Percentiles rank a stretch among this genome's conserved stretches.
These are phyloP conservation scores for Colletotrichum sp. DNA, from an alignment of 2,329 filamentous ascomycete species.

Conservation along the genomic window DNA sequence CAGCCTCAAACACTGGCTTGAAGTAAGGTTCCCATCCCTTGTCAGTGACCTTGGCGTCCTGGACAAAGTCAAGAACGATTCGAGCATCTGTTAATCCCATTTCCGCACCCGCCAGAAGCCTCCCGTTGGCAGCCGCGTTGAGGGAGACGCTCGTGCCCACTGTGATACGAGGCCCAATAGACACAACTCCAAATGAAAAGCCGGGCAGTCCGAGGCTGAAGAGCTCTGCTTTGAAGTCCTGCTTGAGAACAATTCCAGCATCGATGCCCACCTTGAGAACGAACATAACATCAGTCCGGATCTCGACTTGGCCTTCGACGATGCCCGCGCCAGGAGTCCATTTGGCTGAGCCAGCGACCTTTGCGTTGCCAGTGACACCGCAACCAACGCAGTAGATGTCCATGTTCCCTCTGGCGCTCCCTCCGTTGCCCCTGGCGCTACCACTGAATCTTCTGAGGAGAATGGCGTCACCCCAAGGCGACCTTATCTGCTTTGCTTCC, in stretches of 20 bases:
- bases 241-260: conserved; percentile 24
- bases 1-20: conserved; percentile 30
- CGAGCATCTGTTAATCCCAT: conserved; percentile 28
- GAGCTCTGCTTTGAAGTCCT: conserved; percentile 24
- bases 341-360: conserved; percentile 19
- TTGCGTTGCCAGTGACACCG: conserved; percentile 28
- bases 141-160: conserved; percentile 26
- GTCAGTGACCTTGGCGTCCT: conserved; percentile 20
- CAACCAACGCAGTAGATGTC: conserved; percentile 35
- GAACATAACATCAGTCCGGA: conserved; percentile 26
- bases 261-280: conserved; percentile 33
- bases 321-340: conserved; percentile 28
- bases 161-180: not conserved
- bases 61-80: conserved; percentile 19
- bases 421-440: conserved; percentile 18
- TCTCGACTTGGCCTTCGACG: conserved; percentile 26
- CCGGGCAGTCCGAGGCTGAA: conserved; percentile 27
- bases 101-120: conserved; percentile 32
- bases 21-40: conserved; percentile 30
- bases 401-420: conserved; percentile 18
- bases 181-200: conserved; percentile 28
- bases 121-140: conserved; percentile 26
- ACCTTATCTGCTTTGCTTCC: conserved; percentile 23
- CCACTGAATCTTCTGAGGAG: conserved; percentile 27
- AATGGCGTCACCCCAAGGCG: conserved; percentile 32